These are phyloP conservation scores for Fusarium staphyleae DNA, from an alignment of 2,329 filamentous ascomycete species.

Conservation along the genomic window DNA sequence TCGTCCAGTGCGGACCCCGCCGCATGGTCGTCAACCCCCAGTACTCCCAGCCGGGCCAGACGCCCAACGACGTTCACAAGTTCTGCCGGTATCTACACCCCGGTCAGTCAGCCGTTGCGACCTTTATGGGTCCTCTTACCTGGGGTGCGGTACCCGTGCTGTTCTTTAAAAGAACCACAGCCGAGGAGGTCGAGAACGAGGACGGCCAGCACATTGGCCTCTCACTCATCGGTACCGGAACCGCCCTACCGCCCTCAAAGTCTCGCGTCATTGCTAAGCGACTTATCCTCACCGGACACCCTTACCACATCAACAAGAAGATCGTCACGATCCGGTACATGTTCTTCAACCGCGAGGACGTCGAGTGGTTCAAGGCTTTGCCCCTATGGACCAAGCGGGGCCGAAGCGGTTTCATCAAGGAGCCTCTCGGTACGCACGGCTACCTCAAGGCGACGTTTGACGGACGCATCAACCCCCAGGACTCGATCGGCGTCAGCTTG, in stretches of 20 bases:
- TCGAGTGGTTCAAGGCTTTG: constrained; percentile 96
- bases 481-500: constrained; percentile 88
- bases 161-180: constrained; percentile 74
- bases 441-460: constrained; percentile 99
- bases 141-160: constrained; percentile 93
- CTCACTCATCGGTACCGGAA: constrained; percentile 84
- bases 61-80: constrained; percentile 96
- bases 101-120: constrained; percentile 86
- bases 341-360: constrained; percentile 98
- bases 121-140: constrained; percentile 86
- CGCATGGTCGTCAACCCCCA: constrained; percentile 88
- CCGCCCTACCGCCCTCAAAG: constrained; percentile 78
- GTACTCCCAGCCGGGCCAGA: constrained; percentile 88
- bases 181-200: constrained; percentile 52
- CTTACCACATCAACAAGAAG: constrained; percentile 98
- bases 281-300: constrained; percentile 91
- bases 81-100: constrained; percentile 92
- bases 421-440: constrained; percentile 94
- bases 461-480: constrained; percentile 92
- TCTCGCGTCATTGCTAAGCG: constrained; percentile 90
- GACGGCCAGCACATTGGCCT: constrained; percentile 60
- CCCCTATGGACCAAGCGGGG: constrained; percentile 94
- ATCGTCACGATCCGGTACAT: constrained; percentile 98
- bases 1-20: constrained; percentile 89
- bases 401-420: constrained; percentile 89